Conservation (phyloP, 306 rosid genomes). For the Quercus bicolor region DNA sequence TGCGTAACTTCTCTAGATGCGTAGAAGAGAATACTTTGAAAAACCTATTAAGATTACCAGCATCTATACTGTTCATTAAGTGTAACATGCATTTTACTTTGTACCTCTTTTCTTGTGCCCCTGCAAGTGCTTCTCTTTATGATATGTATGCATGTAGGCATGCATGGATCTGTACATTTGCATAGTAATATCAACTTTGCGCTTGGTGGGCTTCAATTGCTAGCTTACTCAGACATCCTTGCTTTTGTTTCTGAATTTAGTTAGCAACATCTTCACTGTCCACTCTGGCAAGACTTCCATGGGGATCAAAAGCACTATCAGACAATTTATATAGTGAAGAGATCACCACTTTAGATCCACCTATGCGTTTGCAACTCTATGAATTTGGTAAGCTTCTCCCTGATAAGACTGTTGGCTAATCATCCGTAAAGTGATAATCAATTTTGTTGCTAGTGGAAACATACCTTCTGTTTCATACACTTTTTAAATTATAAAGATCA, state of each 20-base stretch:
- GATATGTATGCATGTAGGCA: background rate
- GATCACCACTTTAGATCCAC: conserved; percentile 34
- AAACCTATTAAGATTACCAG: background rate
- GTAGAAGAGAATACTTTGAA: background rate
- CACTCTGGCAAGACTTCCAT: conserved; percentile 74
- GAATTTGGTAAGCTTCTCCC: conserved; percentile 69
- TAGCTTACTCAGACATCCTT: conserved; percentile 17
- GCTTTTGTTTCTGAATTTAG: conserved; percentile 36
- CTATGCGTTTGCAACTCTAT: conserved; percentile 66
- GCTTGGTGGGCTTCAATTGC: conserved; percentile 1
- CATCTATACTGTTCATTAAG: background rate
- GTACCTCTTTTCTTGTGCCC: background rate
- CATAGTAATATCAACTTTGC: background rate
- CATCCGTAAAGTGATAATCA: background rate
- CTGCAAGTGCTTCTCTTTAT: background rate
- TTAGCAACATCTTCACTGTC: conserved; percentile 70
- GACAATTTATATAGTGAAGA: conserved; percentile 32
- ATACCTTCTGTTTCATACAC: background rate
- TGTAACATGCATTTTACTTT: background rate
- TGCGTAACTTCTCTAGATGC: background rate
- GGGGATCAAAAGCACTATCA: conserved; percentile 63
- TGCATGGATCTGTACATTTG: background rate
- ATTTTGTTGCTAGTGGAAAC: conserved; percentile 3
- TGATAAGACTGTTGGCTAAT: conserved; percentile 1
- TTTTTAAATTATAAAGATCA: conserved; percentile 5